phyloP scores from a whole-genome alignment of 2,329 filamentous ascomycete species.

The Calonectria crousiana region DNA sequence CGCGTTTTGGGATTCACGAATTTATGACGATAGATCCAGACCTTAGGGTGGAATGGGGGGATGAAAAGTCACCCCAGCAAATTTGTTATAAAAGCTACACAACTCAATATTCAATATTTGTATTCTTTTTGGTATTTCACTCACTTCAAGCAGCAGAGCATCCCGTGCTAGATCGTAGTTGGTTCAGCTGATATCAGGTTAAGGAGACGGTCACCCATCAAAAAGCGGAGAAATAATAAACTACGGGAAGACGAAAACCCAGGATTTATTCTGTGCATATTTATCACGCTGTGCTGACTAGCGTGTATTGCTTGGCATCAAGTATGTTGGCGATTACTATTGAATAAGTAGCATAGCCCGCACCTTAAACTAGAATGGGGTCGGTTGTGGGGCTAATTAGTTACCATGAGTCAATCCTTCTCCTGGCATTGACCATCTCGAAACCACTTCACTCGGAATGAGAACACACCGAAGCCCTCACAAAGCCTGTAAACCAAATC shows the following conservation, averaged over 20 bases:
- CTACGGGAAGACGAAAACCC: not conserved
- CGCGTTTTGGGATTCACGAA: not conserved
- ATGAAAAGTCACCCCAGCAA: not conserved
- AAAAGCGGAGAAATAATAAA: not conserved
- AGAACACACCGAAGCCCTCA: not conserved
- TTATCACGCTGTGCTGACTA: no score
- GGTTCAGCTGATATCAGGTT: not conserved
- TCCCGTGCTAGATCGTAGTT: no score
- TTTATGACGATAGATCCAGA: not conserved
- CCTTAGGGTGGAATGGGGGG: not conserved
- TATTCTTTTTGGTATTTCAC: not conserved
- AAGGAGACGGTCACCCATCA: no score
- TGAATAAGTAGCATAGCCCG: not conserved
- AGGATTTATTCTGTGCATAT: not conserved
- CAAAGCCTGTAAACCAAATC: no score
- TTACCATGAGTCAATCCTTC: conserved; percentile 1
- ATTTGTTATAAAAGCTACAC: not conserved
- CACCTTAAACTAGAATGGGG: not conserved
- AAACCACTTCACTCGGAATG: not conserved
- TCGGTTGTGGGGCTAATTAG: not conserved
- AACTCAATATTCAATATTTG: conserved; percentile 1
- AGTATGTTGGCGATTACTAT: not conserved
- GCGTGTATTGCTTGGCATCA: not conserved
- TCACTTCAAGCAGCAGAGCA: no score
- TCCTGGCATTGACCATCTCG: not conserved